Evolutionary conservation across 2,329 filamentous ascomycete species (phyloP), one percentile per base, ranked within the genome.

Genomic region (Colletotrichum sp.): DNA sequence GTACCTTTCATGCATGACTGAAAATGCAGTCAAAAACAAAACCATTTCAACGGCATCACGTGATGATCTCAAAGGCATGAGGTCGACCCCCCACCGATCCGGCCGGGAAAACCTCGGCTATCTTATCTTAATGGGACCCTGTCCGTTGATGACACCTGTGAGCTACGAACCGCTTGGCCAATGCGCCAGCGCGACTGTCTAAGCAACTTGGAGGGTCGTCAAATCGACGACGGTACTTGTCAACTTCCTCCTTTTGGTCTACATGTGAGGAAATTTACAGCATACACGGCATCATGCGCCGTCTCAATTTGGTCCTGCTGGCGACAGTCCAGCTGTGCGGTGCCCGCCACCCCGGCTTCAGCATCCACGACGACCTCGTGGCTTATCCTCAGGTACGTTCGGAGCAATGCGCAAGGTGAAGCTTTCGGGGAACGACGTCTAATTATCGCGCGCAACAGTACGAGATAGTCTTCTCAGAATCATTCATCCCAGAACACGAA

Each of bases 331-430:
- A 85, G 83, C 85, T 90, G 34, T 85, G 84, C 79, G 80, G 79
- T 77, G 90, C 89, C 78, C 87, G 88, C 61, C 88, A 89, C 61
- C 87, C 86, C 9, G 86, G 88, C 70, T 98, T 98, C 87, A 98
- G 93, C 86, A 94, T 98, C 72, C 93, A 97, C 81, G 95, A 98
- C 82, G 96, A 98, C 83, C 85, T 98, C 67, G 89, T 98, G 72
- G 95, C 95, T 22, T 95, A 94, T 85, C 96, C 96, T 13, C 95
- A 97, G 90, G 95, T 96, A 88, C 78, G 74, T 65, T 56, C 43
- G 88, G 81, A 56, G 30, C 69, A 68, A 56, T 48, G 30, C n/a
- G 36, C 30, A 18, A 18, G 56, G 64, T 22, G n/a, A 52, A 52
- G 61, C 32, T 60, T 55, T 60, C 60, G 16, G n/a, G 6, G 68